Percentiles rank a stretch among this genome's conserved stretches.
phyloP scores from a whole-genome alignment of 495 filamentous ascomycete genomes.

The Parmelia sp. region DNA sequence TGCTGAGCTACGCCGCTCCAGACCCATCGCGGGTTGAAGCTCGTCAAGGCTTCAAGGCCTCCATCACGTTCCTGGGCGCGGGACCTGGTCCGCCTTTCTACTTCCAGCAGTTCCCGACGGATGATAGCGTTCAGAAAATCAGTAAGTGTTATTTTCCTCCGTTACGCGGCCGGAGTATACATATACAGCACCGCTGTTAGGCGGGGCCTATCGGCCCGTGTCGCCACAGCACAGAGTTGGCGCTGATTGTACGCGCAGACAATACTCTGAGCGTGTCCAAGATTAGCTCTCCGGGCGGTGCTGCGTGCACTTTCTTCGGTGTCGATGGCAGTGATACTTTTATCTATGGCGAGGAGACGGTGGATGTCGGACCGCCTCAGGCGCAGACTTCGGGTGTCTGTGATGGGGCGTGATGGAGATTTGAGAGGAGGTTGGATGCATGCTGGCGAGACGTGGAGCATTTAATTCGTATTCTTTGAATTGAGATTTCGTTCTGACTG shows the following conservation, averaged over 20 bases:
- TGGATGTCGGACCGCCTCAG: conserved; percentile 37
- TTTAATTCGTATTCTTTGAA: too few relatives aligned
- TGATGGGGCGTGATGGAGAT: not conserved
- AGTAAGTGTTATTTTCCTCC: not conserved
- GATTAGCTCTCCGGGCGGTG: conserved; percentile 8
- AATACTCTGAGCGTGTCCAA: conserved; percentile 12
- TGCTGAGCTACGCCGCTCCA: not conserved
- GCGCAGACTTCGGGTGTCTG: conserved; percentile 34
- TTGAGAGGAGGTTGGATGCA: too few relatives aligned
- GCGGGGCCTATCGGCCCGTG: not conserved
- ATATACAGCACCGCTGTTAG: too few relatives aligned
- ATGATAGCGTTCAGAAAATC: not conserved
- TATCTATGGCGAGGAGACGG: conserved; percentile 21
- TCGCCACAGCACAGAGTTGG: not conserved
- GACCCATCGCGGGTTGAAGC: not conserved
- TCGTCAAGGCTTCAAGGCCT: not conserved
- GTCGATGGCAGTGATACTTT: conserved; percentile 28
- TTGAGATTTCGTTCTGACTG: too few relatives aligned
- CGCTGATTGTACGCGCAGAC: not conserved
- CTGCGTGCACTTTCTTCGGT: conserved; percentile 26
- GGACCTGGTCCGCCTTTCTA: not conserved
- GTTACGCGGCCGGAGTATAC: too few relatives aligned
- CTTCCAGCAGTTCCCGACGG: not conserved
- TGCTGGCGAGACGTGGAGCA: too few relatives aligned
- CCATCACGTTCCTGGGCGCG: conserved; percentile 5